phyloP scores from a whole-genome alignment of 352 stramenopile species.

The Phytopythium litorale region DNA sequence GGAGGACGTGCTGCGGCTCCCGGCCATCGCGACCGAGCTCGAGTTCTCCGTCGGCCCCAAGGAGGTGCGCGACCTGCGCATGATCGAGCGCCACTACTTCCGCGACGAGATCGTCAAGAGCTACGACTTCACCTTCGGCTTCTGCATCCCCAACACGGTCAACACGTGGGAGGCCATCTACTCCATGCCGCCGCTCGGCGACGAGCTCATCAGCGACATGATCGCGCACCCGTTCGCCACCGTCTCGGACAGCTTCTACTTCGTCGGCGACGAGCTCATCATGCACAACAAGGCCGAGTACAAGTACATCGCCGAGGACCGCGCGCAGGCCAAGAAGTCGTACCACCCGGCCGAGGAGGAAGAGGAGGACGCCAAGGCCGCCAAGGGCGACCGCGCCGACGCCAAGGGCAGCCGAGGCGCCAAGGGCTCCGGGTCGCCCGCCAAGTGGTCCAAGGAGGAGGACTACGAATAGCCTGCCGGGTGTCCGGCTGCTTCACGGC shows the following conservation, averaged over 20 bases:
- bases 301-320: slow-evolving; percentile 92
- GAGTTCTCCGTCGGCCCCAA: slow-evolving; percentile 92
- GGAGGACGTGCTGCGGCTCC: slow-evolving; percentile 90
- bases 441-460: slow-evolving; percentile 90
- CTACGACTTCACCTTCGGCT: slow-evolving; percentile 96
- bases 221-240: slow-evolving; percentile 93
- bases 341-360: slow-evolving; percentile 89
- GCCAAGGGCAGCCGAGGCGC: slow-evolving; percentile 39
- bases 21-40: slow-evolving; percentile 87
- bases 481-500: background rate
- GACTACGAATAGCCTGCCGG: slow-evolving; percentile 81
- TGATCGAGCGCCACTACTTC: slow-evolving; percentile 98
- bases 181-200: slow-evolving; percentile 89
- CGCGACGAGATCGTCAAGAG: slow-evolving; percentile 93
- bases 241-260: slow-evolving; percentile 95
- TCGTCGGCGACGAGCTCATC: slow-evolving; percentile 94
- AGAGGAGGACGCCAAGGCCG: slow-evolving; percentile 52
- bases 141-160: slow-evolving; percentile 94
- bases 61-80: slow-evolving; percentile 90
- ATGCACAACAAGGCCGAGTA: slow-evolving; percentile 96
- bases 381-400: slow-evolving; percentile 51
- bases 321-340: slow-evolving; percentile 87
- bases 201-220: slow-evolving; percentile 94
- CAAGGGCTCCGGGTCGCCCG: slow-evolving; percentile 26
- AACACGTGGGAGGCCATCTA: slow-evolving; percentile 97